A percentile compares a stretch with the other conserved stretches of the same genome.
phyloP scores from a whole-genome alignment of 2,329 filamentous ascomycete species.

The Cercospora berteroae region DNA sequence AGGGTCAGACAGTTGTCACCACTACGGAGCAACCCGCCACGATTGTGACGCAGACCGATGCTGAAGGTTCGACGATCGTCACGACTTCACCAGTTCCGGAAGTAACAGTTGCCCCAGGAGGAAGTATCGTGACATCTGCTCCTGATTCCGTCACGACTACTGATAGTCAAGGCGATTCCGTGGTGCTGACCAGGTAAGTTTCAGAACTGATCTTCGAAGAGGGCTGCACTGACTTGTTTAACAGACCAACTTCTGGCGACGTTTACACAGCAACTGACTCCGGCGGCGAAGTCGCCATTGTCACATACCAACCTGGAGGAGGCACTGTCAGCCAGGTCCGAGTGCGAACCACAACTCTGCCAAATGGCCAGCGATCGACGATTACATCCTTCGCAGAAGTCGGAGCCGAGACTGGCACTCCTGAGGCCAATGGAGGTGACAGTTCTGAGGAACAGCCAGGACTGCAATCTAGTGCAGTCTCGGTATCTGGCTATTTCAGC shows the following conservation, averaged over 20 bases:
- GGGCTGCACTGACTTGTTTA: background rate
- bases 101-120: constrained; percentile 39
- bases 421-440: constrained; percentile 10
- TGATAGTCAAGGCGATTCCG: constrained; percentile 41
- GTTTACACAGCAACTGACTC: constrained; percentile 46
- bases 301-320: constrained; percentile 48
- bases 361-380: constrained; percentile 40
- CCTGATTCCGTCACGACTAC: constrained; percentile 41
- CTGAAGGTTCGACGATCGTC: constrained; percentile 39
- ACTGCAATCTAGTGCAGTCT: constrained; percentile 42
- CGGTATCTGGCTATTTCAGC: constrained; percentile 27
- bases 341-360: constrained; percentile 38
- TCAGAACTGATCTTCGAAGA: background rate
- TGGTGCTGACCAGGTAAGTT: constrained; percentile 35
- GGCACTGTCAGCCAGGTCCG: constrained; percentile 43
- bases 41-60: constrained; percentile 43
- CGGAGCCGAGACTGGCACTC: constrained; percentile 29
- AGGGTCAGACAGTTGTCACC: constrained; percentile 34
- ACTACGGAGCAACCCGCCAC: constrained; percentile 42
- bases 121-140: constrained; percentile 36
- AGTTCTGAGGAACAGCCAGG: constrained; percentile 33
- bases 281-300: constrained; percentile 43
- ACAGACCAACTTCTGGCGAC: constrained; percentile 35
- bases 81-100: constrained; percentile 41
- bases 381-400: constrained; percentile 48